Conservation (phyloP, 768 basidiomycete species). For the Infundibulicybe gibba region DNA sequence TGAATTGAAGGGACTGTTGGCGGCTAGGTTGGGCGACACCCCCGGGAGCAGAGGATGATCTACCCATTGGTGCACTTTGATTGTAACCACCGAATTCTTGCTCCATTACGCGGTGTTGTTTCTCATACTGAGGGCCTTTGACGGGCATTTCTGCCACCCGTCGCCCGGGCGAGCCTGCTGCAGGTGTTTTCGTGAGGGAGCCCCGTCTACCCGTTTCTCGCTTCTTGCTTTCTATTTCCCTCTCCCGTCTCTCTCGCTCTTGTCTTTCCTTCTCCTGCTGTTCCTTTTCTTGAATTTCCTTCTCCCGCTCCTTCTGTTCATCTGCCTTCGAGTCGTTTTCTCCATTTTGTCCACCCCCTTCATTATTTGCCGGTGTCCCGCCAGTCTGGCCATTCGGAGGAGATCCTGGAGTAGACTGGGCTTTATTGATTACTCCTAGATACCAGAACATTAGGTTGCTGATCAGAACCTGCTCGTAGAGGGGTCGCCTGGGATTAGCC, state of each 20-base stretch:
- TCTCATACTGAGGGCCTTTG: constrained; percentile 87
- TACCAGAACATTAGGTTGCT: constrained; percentile 99
- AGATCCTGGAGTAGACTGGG: constrained; percentile 46
- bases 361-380: constrained; percentile 14
- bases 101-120: constrained; percentile 91
- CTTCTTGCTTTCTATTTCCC: constrained; percentile 54
- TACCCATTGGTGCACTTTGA: constrained; percentile 20
- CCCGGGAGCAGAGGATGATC: constrained; percentile 19
- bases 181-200: constrained; percentile 64
- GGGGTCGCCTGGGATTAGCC: constrained; percentile 91
- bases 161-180: constrained; percentile 48
- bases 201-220: constrained; percentile 48
- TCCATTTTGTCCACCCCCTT: constrained; percentile 21
- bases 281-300: constrained; percentile 40
- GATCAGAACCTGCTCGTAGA: constrained; percentile 95
- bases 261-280: constrained; percentile 35
- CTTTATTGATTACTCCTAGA: constrained; percentile 94
- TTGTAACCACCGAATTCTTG: constrained; percentile 69
- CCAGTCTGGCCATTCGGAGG: constrained; percentile 27
- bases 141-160: constrained; percentile 79
- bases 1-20: constrained; percentile 19
- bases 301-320: constrained; percentile 32
- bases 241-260: constrained; percentile 41
- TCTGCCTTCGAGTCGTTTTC: constrained; percentile 36
- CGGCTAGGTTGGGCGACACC: constrained; percentile 21